These are phyloP conservation scores for Rhinocladiella similis DNA, from an alignment of 2,329 filamentous ascomycete genomes.

Conservation along the genomic window DNA sequence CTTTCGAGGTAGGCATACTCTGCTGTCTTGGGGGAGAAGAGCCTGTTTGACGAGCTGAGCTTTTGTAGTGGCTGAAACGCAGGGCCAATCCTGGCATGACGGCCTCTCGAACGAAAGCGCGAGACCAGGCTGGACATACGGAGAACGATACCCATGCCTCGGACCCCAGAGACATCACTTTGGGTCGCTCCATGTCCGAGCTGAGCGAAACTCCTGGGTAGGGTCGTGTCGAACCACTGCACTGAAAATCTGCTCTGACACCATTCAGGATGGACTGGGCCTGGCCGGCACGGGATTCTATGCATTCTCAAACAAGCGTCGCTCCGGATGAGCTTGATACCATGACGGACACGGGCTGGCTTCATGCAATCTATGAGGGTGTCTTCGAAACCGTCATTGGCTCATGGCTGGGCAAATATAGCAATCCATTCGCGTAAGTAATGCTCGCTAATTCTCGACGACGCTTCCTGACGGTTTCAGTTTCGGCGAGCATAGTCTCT, in stretches of 20 bases:
- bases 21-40: not conserved
- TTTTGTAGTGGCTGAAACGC: not conserved
- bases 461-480: slow-evolving; percentile 2
- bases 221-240: not conserved
- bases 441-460: not conserved
- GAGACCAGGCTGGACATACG: not conserved
- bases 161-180: not conserved
- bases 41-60: not conserved
- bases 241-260: not conserved
- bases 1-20: slow-evolving; percentile 18
- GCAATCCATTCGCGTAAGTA: slow-evolving; percentile 44
- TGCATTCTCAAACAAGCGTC: not conserved
- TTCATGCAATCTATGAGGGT: slow-evolving; percentile 35
- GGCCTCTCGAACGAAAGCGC: not conserved
- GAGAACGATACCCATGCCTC: not conserved
- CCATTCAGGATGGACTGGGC: slow-evolving; percentile 6
- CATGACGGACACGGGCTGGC: slow-evolving; percentile 19
- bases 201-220: not conserved
- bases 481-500: slow-evolving; percentile 18
- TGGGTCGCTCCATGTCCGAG: not conserved
- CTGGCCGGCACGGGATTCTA: slow-evolving; percentile 5
- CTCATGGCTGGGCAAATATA: slow-evolving; percentile 45
- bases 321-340: slow-evolving; percentile 4
- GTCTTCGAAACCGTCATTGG: slow-evolving; percentile 45
- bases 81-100: not conserved